Conservation (phyloP, 2,329 filamentous ascomycete species). For the Rugonectria rugulosa region DNA sequence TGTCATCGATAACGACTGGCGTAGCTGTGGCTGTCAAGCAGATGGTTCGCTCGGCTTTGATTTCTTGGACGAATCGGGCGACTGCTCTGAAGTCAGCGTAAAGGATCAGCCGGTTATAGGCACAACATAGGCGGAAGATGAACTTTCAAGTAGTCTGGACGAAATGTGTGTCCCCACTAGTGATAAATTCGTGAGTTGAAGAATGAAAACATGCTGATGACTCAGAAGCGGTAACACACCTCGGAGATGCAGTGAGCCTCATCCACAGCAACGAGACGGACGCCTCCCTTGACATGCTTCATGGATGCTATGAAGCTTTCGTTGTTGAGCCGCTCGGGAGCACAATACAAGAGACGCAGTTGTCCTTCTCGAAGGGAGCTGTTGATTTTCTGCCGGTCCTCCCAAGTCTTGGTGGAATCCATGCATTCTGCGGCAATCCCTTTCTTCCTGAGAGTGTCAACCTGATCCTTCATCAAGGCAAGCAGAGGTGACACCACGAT, state of each 20-base stretch:
- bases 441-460: constrained; percentile 58
- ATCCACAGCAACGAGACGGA: constrained; percentile 64
- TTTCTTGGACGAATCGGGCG: constrained; percentile 62
- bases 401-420: constrained; percentile 62
- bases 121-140: constrained; percentile 15
- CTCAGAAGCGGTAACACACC: not conserved
- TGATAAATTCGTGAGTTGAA: constrained; percentile 11
- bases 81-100: constrained; percentile 41
- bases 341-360: constrained; percentile 64
- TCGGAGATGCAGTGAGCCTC: constrained; percentile 66
- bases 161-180: constrained; percentile 58
- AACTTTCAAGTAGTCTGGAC: constrained; percentile 60
- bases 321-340: constrained; percentile 67
- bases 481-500: constrained; percentile 65
- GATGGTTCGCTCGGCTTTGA: constrained; percentile 64
- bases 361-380: constrained; percentile 51
- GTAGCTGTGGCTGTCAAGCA: constrained; percentile 69
- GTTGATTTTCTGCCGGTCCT: constrained; percentile 51
- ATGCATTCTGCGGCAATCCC: constrained; percentile 61
- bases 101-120: not conserved
- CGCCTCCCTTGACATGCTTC: constrained; percentile 60
- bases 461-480: constrained; percentile 68
- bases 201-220: rapidly evolving
- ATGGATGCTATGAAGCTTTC: constrained; percentile 65
- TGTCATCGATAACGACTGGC: constrained; percentile 61